These are phyloP conservation scores for Mycena vulgaris DNA, from an alignment of 768 basidiomycete species.

Conservation along the genomic window DNA sequence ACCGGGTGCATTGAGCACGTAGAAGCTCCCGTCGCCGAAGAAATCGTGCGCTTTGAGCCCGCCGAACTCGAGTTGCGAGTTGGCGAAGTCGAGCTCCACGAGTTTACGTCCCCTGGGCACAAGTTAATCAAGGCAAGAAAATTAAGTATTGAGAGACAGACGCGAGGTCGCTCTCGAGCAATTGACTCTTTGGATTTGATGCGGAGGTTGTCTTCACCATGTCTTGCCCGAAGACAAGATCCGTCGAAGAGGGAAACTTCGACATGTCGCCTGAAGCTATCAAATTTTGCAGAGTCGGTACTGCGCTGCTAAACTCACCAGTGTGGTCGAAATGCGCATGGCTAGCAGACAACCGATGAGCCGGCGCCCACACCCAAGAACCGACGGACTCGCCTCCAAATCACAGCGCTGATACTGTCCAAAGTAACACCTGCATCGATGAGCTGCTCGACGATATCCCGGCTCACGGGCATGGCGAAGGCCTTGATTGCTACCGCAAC, in stretches of 20 bases:
- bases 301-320: constrained; percentile 16
- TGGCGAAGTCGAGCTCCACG: constrained; percentile 29
- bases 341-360: constrained; percentile 10
- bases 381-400: constrained; percentile 38
- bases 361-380: background rate
- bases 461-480: constrained; percentile 16
- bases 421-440: constrained; percentile 30
- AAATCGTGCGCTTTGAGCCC: constrained; percentile 39
- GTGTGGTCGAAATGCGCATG: constrained; percentile 42
- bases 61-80: constrained; percentile 34
- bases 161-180: constrained; percentile 39
- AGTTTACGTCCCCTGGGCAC: constrained; percentile 37
- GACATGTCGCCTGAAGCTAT: constrained; percentile 39
- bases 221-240: constrained; percentile 36
- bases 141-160: background rate
- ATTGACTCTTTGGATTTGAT: constrained; percentile 22
- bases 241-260: constrained; percentile 35
- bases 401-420: constrained; percentile 34
- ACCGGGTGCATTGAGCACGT: constrained; percentile 41
- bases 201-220: constrained; percentile 19
- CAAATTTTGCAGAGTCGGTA: no score
- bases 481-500: constrained; percentile 13
- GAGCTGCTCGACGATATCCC: constrained; percentile 36
- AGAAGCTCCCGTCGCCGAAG: constrained; percentile 45
- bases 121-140: background rate